phyloP scores from a whole-genome alignment of 2,329 filamentous ascomycete species.

The Fusarium sp. region DNA sequence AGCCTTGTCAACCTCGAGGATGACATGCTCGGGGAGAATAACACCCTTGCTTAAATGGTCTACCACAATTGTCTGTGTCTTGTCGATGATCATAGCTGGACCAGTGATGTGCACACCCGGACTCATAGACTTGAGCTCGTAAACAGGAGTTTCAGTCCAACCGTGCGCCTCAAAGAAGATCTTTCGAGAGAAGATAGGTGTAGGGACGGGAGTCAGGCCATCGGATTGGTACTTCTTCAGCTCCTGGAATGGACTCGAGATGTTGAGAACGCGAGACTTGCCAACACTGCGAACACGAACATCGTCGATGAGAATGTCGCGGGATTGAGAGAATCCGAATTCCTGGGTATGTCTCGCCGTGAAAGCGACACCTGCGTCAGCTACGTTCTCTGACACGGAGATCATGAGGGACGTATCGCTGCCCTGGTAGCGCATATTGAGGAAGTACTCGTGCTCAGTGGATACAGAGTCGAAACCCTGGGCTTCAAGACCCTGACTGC shows the following conservation, averaged over 20 bases:
- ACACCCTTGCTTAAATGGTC: constrained; percentile 57
- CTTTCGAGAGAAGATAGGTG: constrained; percentile 36
- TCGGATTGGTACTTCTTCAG: constrained; percentile 33
- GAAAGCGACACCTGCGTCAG: constrained; percentile 52
- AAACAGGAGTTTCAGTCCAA: constrained; percentile 47
- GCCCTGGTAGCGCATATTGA: constrained; percentile 60
- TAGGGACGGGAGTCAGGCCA: constrained; percentile 17
- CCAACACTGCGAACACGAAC: constrained; percentile 57
- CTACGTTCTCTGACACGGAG: constrained; percentile 32
- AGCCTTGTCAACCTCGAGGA: constrained; percentile 50
- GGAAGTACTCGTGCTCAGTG: constrained; percentile 58
- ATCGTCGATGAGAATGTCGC: constrained; percentile 58
- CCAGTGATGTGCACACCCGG: constrained; percentile 55
- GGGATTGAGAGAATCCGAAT: constrained; percentile 56
- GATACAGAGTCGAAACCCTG: constrained; percentile 56
- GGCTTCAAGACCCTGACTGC: constrained; percentile 35
- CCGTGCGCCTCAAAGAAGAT: constrained; percentile 47
- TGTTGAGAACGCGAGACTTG: constrained; percentile 42
- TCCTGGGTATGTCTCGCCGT: constrained; percentile 54
- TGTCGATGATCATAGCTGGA: constrained; percentile 78
- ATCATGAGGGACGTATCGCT: constrained; percentile 60
- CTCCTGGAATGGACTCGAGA: constrained; percentile 45
- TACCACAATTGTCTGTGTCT: constrained; percentile 80
- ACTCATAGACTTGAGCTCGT: constrained; percentile 40
- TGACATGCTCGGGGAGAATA: constrained; percentile 52